These are phyloP conservation scores for Leccinum variabile DNA, from an alignment of 1,284 basidiomycete species.

Conservation along the genomic window DNA sequence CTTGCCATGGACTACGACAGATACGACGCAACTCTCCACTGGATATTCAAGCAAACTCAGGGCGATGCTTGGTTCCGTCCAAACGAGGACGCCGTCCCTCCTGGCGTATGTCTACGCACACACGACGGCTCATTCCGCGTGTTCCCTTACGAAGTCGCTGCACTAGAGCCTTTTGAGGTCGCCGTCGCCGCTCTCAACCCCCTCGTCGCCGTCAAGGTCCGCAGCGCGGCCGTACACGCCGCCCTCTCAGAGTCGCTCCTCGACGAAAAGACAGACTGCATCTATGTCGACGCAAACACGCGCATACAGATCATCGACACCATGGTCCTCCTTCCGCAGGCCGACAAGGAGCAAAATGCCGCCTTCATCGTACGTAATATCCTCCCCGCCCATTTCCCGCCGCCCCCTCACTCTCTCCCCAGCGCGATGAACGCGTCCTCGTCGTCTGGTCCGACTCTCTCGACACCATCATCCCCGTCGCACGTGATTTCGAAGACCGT, in stretches of 20 bases:
- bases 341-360: constrained; percentile 57
- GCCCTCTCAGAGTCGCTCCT: constrained; percentile 55
- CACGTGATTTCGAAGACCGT: no score
- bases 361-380: constrained; percentile 69
- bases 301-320: constrained; percentile 71
- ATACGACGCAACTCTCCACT: constrained; percentile 39
- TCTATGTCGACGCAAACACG: constrained; percentile 69
- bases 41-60: constrained; percentile 50
- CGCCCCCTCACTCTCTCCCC: constrained; percentile 7
- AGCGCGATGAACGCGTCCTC: constrained; percentile 75
- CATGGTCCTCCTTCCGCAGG: constrained; percentile 68
- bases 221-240: constrained; percentile 25
- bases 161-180: constrained; percentile 68
- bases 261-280: constrained; percentile 47
- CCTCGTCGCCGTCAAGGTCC: constrained; percentile 78
- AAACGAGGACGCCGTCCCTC: constrained; percentile 40
- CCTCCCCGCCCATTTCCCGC: background rate
- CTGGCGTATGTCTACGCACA: constrained; percentile 65
- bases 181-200: constrained; percentile 76
- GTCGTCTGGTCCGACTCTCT: constrained; percentile 79
- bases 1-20: constrained; percentile 38
- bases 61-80: constrained; percentile 60
- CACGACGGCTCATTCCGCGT: constrained; percentile 64
- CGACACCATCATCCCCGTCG: constrained; percentile 36
- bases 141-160: constrained; percentile 70